Percentiles rank a stretch among this genome's conserved stretches.
These are phyloP conservation scores for Postia placenta DNA, from an alignment of 768 basidiomycete genomes.

Conservation along the genomic window DNA sequence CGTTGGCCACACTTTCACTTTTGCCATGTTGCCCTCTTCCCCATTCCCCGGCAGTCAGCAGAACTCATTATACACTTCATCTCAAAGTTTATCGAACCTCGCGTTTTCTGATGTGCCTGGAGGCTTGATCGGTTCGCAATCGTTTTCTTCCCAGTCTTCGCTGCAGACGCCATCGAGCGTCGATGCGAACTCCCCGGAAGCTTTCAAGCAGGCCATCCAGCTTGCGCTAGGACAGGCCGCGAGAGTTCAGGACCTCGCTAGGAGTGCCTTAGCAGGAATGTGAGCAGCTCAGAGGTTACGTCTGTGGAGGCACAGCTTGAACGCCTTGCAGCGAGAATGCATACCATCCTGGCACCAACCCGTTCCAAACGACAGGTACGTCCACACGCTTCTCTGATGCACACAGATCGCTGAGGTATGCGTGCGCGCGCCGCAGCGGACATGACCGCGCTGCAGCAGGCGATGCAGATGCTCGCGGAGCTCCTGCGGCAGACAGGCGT, in stretches of 20 bases:
- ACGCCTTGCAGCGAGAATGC: conserved; percentile 44
- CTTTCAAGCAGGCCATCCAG: conserved; percentile 44
- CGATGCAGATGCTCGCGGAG: conserved; percentile 39
- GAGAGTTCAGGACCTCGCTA: conserved; percentile 42
- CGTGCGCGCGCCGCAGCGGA: conserved; percentile 31
- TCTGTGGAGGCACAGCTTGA: background rate
- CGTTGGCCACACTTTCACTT: conserved; percentile 13
- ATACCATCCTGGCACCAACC: conserved; percentile 49
- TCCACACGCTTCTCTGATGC: background rate
- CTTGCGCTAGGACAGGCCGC: conserved; percentile 35
- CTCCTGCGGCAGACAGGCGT: conserved; percentile 54
- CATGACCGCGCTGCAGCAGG: conserved; percentile 45
- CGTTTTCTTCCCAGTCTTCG: conserved; percentile 7
- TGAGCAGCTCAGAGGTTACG: conserved; percentile 26
- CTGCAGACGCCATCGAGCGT: conserved; percentile 1
- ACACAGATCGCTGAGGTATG: background rate
- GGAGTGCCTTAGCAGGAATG: conserved; percentile 47
- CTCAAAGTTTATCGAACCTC: background rate
- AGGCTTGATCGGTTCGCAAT: background rate
- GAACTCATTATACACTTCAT: background rate
- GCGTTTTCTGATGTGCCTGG: conserved; percentile 4
- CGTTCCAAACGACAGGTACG: conserved; percentile 49
- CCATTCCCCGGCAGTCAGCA: conserved; percentile 30
- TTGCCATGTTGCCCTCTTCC: background rate
- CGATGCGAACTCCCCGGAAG: conserved; percentile 13